Conservation (phyloP, 2,329 filamentous ascomycete species). For the Cyclaneusma minus region DNA sequence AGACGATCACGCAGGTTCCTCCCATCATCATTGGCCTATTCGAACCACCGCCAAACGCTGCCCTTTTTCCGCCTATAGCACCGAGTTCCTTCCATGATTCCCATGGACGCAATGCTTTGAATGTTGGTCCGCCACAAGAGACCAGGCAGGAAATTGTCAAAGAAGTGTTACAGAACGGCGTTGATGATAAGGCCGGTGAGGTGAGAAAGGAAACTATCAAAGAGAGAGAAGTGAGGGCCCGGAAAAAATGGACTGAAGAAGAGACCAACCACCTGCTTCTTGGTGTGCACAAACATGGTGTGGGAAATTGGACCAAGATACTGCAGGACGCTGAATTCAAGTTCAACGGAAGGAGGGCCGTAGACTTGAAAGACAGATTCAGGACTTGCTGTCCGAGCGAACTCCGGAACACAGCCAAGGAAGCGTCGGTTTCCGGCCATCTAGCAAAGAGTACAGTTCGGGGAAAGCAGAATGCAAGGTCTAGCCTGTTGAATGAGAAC, state of each 20-base stretch:
- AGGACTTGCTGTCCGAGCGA: constrained; percentile 50
- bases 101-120: constrained; percentile 22
- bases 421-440: no score
- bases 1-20: constrained; percentile 36
- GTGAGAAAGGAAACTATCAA: constrained; percentile 3
- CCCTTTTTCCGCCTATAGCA: constrained; percentile 47
- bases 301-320: constrained; percentile 51
- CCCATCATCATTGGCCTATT: constrained; percentile 51
- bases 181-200: constrained; percentile 5
- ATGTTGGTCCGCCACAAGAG: constrained; percentile 11
- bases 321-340: constrained; percentile 42
- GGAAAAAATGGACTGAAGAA: constrained; percentile 48
- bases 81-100: constrained; percentile 37
- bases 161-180: background rate
- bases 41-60: constrained; percentile 43
- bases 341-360: constrained; percentile 45
- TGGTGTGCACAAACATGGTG: constrained; percentile 45
- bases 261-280: constrained; percentile 47
- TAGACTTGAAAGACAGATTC: constrained; percentile 51
- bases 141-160: constrained; percentile 6
- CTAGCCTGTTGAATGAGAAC: constrained; percentile 36
- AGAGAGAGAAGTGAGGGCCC: constrained; percentile 36
- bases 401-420: constrained; percentile 31
- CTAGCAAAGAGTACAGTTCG: no score
- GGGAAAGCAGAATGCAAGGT: constrained; percentile 25